Evolutionary conservation across 2,329 filamentous ascomycete species (phyloP).

Genomic region (Apiospora sp.): DNA sequence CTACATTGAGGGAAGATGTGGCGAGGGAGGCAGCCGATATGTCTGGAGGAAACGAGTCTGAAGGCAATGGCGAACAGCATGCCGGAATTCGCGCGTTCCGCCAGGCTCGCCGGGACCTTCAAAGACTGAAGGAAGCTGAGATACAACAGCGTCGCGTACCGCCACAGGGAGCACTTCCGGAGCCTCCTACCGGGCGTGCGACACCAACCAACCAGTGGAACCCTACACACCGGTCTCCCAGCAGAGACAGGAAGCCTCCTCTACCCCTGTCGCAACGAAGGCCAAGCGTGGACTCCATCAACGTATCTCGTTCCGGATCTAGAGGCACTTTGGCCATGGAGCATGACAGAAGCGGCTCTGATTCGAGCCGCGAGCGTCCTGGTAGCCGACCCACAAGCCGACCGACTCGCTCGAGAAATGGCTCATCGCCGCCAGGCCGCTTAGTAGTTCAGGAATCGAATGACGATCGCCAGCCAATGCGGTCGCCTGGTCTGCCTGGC

Average conservation of each 20-base stretch:
- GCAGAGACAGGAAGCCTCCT: slow-evolving; percentile 54
- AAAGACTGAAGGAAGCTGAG: slow-evolving; percentile 63
- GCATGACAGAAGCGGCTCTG: slow-evolving; percentile 63
- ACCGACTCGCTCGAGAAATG: slow-evolving; percentile 47
- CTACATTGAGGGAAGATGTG: slow-evolving; percentile 42
- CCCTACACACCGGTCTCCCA: slow-evolving; percentile 46
- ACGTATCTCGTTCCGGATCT: slow-evolving; percentile 31
- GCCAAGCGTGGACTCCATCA: slow-evolving; percentile 52
- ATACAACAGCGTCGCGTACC: slow-evolving; percentile 51
- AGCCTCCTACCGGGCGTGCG: slow-evolving; percentile 33
- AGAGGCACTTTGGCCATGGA: slow-evolving; percentile 45
- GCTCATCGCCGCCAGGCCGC: slow-evolving; percentile 48
- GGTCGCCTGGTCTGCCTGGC: slow-evolving; percentile 57
- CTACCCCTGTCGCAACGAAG: slow-evolving; percentile 55
- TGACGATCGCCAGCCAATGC: slow-evolving; percentile 44
- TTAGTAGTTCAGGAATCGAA: slow-evolving; percentile 36
- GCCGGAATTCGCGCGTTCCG: slow-evolving; percentile 64
- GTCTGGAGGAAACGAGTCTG: slow-evolving; percentile 30
- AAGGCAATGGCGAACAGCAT: slow-evolving; percentile 46
- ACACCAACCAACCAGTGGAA: slow-evolving; percentile 37
- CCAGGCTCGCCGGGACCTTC: slow-evolving; percentile 64
- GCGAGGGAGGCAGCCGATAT: slow-evolving; percentile 23
- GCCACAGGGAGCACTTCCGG: slow-evolving; percentile 34
- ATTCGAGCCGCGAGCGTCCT: slow-evolving; percentile 55
- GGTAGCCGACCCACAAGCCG: slow-evolving; percentile 45